Percentiles rank a stretch among this genome's conserved stretches.
Conservation (phyloP, 2,329 filamentous ascomycete genomes). For the Monosporascus sp. region DNA sequence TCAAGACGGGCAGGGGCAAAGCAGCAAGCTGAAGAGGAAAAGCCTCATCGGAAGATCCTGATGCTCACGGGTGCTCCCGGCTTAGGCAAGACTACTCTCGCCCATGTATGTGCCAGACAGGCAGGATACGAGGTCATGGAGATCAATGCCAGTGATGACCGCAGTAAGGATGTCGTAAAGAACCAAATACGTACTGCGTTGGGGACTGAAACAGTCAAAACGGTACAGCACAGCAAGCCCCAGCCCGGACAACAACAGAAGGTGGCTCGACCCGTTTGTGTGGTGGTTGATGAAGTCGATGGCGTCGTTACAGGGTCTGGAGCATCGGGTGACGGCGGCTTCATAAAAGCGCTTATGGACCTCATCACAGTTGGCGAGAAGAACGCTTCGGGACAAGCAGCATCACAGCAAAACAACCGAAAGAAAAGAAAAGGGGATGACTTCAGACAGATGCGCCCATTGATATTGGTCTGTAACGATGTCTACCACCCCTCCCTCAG, state of each 20-base stretch:
- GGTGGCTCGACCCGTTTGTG: conserved; percentile 79
- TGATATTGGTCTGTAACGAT: conserved; percentile 96
- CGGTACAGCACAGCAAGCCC: conserved; percentile 55
- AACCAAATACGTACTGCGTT: conserved; percentile 87
- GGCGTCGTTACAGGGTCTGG: conserved; percentile 81
- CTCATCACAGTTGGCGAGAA: conserved; percentile 81
- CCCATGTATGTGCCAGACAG: conserved; percentile 91
- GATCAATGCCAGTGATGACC: conserved; percentile 96
- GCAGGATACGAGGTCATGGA: conserved; percentile 96
- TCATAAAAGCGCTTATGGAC: conserved; percentile 91
- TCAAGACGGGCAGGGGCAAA: conserved; percentile 39
- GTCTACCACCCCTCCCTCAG: conserved; percentile 87
- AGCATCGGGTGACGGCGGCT: conserved; percentile 80
- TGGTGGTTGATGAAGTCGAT: conserved; percentile 95
- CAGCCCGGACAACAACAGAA: conserved; percentile 55
- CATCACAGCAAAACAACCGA: conserved; percentile 28
- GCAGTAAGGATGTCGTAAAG: conserved; percentile 84
- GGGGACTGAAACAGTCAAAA: conserved; percentile 89
- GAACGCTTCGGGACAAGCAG: conserved; percentile 48
- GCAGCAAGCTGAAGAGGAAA: conserved; percentile 59
- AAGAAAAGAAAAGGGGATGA: conserved; percentile 76
- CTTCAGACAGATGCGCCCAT: conserved; percentile 79
- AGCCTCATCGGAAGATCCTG: conserved; percentile 78
- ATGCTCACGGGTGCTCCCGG: conserved; percentile 89
- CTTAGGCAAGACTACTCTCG: conserved; percentile 90